phyloP scores from a whole-genome alignment of 768 basidiomycete genomes.

The Nidularia pulvinata region DNA sequence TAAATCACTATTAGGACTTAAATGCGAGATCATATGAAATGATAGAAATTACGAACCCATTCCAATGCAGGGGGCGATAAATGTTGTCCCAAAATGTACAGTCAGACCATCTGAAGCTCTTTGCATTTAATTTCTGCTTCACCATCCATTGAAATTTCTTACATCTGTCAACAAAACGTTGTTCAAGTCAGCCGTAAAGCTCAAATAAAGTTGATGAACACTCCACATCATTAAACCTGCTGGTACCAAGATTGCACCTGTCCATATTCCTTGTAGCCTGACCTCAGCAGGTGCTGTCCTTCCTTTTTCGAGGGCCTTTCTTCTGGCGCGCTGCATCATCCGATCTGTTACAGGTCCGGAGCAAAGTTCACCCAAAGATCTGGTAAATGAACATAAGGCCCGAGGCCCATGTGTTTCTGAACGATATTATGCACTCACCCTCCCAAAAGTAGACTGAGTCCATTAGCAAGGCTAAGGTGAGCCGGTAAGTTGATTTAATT shows the following conservation, averaged over 20 bases:
- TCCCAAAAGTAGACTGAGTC: slow-evolving; percentile 30
- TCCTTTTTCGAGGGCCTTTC: slow-evolving; percentile 17
- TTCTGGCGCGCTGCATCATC: slow-evolving; percentile 31
- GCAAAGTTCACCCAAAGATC: slow-evolving; percentile 30
- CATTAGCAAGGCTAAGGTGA: slow-evolving; percentile 30
- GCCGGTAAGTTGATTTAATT: too few species aligned
- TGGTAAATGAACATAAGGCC: slow-evolving; percentile 2
- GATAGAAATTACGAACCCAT: slow-evolving; percentile 23
- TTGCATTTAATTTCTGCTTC: background rate
- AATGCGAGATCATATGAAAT: background rate
- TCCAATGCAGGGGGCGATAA: slow-evolving; percentile 33
- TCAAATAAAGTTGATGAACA: too few species aligned
- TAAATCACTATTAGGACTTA: too few species aligned
- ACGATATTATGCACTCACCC: slow-evolving; percentile 18
- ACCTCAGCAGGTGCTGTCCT: slow-evolving; percentile 24
- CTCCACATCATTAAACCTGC: slow-evolving; percentile 28
- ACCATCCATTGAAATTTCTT: slow-evolving; percentile 1
- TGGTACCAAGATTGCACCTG: slow-evolving; percentile 31
- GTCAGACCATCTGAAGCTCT: slow-evolving; percentile 27
- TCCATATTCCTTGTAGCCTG: slow-evolving; percentile 36
- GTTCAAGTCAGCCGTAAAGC: too few species aligned
- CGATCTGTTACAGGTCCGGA: slow-evolving; percentile 32
- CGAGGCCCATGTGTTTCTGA: background rate
- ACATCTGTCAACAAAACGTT: slow-evolving; percentile 6
- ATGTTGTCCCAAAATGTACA: slow-evolving; percentile 27